These are phyloP conservation scores for Pseudogymnoascus sp. DNA, from an alignment of 2,329 filamentous ascomycete genomes.

Conservation along the genomic window DNA sequence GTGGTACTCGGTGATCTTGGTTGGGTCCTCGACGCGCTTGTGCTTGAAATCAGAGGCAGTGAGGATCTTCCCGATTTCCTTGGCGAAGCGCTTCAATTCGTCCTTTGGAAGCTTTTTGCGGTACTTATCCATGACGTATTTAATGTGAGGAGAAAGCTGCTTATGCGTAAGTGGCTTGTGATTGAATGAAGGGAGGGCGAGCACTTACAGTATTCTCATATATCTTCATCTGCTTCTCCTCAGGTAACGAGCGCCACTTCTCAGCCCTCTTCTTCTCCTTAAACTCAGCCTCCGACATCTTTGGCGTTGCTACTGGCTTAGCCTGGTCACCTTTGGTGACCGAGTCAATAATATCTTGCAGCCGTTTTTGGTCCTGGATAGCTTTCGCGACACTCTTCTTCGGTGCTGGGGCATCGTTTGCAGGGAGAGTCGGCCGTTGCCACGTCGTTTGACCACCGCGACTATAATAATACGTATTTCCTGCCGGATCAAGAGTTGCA, in stretches of 20 bases:
- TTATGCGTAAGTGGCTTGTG: constrained; percentile 15
- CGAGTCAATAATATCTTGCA: constrained; percentile 75
- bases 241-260: constrained; percentile 60
- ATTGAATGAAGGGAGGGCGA: not conserved
- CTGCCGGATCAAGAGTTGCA: constrained; percentile 57
- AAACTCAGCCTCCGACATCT: constrained; percentile 38
- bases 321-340: constrained; percentile 64
- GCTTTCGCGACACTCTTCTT: constrained; percentile 45
- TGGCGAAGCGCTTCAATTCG: constrained; percentile 54
- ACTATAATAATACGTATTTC: constrained; percentile 80
- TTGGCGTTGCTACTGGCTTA: constrained; percentile 12
- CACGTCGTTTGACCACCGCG: constrained; percentile 72
- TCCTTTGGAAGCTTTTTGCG: constrained; percentile 81
- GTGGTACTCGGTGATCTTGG: constrained; percentile 67
- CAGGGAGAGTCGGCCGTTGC: constrained; percentile 66
- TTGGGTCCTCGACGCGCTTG: constrained; percentile 75
- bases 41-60: constrained; percentile 90
- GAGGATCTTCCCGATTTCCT: constrained; percentile 75
- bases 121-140: constrained; percentile 79
- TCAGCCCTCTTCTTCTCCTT: constrained; percentile 53
- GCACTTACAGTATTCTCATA: constrained; percentile 85
- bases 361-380: constrained; percentile 47
- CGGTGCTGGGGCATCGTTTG: constrained; percentile 45
- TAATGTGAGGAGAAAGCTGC: constrained; percentile 77
- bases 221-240: constrained; percentile 89